Percentiles rank a stretch among this genome's conserved stretches.
These are phyloP conservation scores for Trichoderma polysporum DNA, from an alignment of 2,329 filamentous ascomycete genomes.

Conservation along the genomic window DNA sequence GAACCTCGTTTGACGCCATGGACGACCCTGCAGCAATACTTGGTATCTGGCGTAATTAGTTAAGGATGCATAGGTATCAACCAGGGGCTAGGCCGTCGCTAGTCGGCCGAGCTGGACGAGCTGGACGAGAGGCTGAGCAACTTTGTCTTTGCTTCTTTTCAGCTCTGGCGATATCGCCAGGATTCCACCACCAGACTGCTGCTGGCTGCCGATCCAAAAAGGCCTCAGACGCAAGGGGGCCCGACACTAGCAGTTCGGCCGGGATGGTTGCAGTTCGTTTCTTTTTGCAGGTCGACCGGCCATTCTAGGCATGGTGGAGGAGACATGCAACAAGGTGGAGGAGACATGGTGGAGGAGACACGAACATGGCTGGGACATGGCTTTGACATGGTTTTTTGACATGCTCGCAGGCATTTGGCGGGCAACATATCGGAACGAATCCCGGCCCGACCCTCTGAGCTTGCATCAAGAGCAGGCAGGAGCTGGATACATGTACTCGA, in stretches of 20 bases:
- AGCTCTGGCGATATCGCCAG: neutral
- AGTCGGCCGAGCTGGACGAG: neutral
- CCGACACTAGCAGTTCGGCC: neutral
- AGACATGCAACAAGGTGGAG: neutral
- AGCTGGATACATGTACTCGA: neutral
- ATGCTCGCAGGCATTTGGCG: neutral
- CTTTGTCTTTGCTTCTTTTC: neutral
- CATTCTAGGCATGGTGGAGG: neutral
- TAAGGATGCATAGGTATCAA: neutral
- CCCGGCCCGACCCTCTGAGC: conserved; percentile 13
- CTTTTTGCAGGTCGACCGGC: neutral
- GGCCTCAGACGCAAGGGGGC: conserved; percentile 10
- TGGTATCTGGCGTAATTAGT: neutral
- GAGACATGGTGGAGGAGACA: neutral
- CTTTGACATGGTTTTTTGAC: neutral
- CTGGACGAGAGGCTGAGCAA: neutral
- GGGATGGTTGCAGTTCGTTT: conserved; percentile 6
- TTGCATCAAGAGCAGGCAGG: neutral
- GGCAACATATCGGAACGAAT: conserved; percentile 17
- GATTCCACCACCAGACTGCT: neutral
- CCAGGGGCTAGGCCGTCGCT: neutral
- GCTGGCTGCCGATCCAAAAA: conserved; percentile 1
- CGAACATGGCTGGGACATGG: neutral
- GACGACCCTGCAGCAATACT: neutral
- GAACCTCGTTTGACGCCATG: neutral